Evolutionary conservation across 768 basidiomycete genomes (phyloP), one percentile per base, ranked within the genome.

Genomic region (Psilocybe cyanescens): DNA sequence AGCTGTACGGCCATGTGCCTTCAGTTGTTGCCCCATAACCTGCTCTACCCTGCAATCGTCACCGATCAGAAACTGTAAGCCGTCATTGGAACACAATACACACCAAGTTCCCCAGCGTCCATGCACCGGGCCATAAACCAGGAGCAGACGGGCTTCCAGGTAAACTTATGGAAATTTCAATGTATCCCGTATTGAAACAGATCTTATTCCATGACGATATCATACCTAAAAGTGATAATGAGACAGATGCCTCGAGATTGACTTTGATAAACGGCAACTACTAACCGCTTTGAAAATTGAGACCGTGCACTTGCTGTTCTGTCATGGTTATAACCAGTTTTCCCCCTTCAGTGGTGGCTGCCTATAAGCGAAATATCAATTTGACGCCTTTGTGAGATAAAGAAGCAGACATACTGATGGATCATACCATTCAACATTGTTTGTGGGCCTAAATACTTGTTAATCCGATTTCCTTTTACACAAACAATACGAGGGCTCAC

Each of bases 1-100:
- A 96, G 54, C 87, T 90, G 75, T 89, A 96, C 0, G 95, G 95
- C 86, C 87, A 89, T 81, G 85, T 82, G 44, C 90, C 97, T 65
- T 98, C 91, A 0, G 92, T 95, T 0, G 92, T 89, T 16, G 91
- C 91, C 44, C 96, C 96, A 74, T 90, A 95, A 1, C 94, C 96
- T 28, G 95, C 89, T 59, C 95, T 66, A 81, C 95, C 81, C 94
- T 81, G 54, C 85, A 67, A 64, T 72, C 28, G 74, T 49, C 37
- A 53, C 45, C 37, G 54, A 56, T 56, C 28, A 50, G 19, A 19
- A 3, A 49, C 4, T 46, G 11, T 28, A 7, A 11, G 44, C 1
- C 17, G 45, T 16, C 8, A 3, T 9, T 9, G 35, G 44, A 24
- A 54, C 3, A 9, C 29, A 29, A 57, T 41, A 75, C 78, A 74